A percentile compares a stretch with the other conserved stretches of the same genome.
phyloP scores from a whole-genome alignment of 2,329 filamentous ascomycete species.

The Pseudocercospora eumusae region DNA sequence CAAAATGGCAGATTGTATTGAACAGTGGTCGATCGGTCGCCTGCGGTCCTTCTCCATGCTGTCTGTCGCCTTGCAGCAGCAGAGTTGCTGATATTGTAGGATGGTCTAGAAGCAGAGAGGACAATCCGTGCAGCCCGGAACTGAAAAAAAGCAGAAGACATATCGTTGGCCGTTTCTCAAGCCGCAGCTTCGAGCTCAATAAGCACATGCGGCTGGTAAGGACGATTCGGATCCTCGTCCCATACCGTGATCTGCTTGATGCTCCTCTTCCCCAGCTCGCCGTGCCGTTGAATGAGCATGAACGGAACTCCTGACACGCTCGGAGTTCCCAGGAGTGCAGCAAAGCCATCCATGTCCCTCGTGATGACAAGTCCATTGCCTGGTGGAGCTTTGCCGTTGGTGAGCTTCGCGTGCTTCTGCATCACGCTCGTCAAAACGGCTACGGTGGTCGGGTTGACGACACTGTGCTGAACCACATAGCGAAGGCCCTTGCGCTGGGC shows the following conservation, averaged over 20 bases:
- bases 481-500: slow-evolving; percentile 1
- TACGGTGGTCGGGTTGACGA: slow-evolving; percentile 13
- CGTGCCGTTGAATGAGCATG: slow-evolving; percentile 21
- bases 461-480: slow-evolving; percentile 18
- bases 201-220: slow-evolving; percentile 21
- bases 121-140: too few relatives aligned
- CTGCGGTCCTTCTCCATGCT: too few relatives aligned
- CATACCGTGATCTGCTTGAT: slow-evolving; percentile 22
- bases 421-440: slow-evolving; percentile 5
- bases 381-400: slow-evolving; percentile 11
- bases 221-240: not conserved
- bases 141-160: too few relatives aligned
- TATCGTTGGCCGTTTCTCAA: too few relatives aligned
- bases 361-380: slow-evolving; percentile 17
- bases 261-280: slow-evolving; percentile 15
- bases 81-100: too few relatives aligned
- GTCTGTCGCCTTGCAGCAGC: too few relatives aligned
- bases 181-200: slow-evolving; percentile 13
- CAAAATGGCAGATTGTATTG: not conserved
- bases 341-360: slow-evolving; percentile 14
- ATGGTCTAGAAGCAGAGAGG: too few relatives aligned
- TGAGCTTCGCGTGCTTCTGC: slow-evolving; percentile 1
- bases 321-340: slow-evolving; percentile 17
- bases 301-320: slow-evolving; percentile 21
- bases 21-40: too few relatives aligned